Evolutionary conservation across 805 yeast species (phyloP).

Genomic region (Kluyveromyces starmeri): DNA sequence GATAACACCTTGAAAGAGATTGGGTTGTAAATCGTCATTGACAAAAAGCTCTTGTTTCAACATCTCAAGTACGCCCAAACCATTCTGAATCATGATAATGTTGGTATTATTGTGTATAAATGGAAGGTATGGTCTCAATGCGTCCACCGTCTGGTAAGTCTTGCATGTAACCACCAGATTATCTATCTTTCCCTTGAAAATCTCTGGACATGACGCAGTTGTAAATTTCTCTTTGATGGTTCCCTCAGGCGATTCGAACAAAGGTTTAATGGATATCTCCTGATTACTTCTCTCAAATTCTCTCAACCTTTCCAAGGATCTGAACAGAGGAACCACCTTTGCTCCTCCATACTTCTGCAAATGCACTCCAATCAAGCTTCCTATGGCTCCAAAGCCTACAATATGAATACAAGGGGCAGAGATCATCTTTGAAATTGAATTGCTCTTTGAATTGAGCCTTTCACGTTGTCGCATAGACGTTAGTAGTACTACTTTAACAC

Average conservation of each 20-base stretch:
- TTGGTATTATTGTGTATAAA: conserved; percentile 45
- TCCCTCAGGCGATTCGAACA: conserved; percentile 15
- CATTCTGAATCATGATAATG: conserved; percentile 75
- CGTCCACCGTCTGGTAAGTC: conserved; percentile 60
- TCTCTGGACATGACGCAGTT: conserved; percentile 17
- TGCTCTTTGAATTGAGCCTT: no score
- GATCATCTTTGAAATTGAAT: no score
- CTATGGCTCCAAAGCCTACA: conserved; percentile 31
- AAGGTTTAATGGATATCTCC: conserved; percentile 18
- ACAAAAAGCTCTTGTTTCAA: conserved; percentile 51
- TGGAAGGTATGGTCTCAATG: conserved; percentile 47
- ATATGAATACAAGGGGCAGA: conserved; percentile 20
- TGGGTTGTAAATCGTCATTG: conserved; percentile 39
- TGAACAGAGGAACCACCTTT: conserved; percentile 24
- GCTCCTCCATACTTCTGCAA: conserved; percentile 17
- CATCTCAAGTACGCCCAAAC: conserved; percentile 69
- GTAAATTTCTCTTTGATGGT: conserved; percentile 4
- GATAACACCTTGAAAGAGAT: conserved; percentile 64
- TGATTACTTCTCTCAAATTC: conserved; percentile 17
- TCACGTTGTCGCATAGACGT: no score
- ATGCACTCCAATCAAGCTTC: conserved; percentile 24
- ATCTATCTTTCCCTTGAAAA: conserved; percentile 30
- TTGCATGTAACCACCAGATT: conserved; percentile 72
- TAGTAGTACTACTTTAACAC: no score
- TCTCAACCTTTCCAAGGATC: conserved; percentile 20